These are phyloP conservation scores for Metschnikowia proteae DNA, from an alignment of 805 yeast species.

Conservation along the genomic window DNA sequence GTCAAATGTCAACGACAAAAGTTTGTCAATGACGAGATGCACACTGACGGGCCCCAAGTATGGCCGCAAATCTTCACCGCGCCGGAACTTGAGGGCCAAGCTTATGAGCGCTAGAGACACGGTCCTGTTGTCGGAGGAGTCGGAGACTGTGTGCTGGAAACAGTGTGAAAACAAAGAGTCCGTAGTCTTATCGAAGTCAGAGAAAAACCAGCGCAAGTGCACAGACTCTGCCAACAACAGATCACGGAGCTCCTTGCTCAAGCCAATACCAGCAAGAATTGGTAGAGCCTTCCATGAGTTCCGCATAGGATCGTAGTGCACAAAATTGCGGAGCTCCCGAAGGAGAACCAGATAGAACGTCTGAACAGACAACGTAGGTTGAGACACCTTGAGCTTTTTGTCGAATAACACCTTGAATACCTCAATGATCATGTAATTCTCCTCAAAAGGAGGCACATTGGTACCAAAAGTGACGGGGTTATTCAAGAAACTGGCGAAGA, in stretches of 20 bases:
- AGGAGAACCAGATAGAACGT: conserved; percentile 38
- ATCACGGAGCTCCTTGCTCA: conserved; percentile 35
- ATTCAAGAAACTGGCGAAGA: conserved; percentile 43
- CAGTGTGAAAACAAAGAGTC: conserved; percentile 27
- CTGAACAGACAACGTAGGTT: conserved; percentile 46
- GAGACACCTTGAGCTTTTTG: conserved; percentile 44
- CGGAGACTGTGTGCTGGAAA: conserved; percentile 24
- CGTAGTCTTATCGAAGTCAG: conserved; percentile 31
- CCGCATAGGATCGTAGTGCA: conserved; percentile 21
- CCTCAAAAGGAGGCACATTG: conserved; percentile 22
- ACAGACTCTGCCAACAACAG: conserved; percentile 26
- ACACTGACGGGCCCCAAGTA: conserved; percentile 21
- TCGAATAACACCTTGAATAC: conserved; percentile 45
- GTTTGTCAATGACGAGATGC: conserved; percentile 18
- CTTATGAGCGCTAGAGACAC: conserved; percentile 32
- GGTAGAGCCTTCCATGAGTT: conserved; percentile 49
- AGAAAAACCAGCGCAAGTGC: conserved; percentile 32
- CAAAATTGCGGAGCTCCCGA: conserved; percentile 34
- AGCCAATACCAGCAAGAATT: conserved; percentile 42
- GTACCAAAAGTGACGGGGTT: conserved; percentile 34
- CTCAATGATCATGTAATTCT: conserved; percentile 41
- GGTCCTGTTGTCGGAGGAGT: conserved; percentile 19
- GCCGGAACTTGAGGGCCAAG: conserved; percentile 30
- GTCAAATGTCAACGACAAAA: conserved; percentile 20
- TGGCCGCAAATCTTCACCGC: conserved; percentile 20